Base-by-base conservation (phyloP, 345 rosid genomes). In the Geranium rotundifolium region DNA sequence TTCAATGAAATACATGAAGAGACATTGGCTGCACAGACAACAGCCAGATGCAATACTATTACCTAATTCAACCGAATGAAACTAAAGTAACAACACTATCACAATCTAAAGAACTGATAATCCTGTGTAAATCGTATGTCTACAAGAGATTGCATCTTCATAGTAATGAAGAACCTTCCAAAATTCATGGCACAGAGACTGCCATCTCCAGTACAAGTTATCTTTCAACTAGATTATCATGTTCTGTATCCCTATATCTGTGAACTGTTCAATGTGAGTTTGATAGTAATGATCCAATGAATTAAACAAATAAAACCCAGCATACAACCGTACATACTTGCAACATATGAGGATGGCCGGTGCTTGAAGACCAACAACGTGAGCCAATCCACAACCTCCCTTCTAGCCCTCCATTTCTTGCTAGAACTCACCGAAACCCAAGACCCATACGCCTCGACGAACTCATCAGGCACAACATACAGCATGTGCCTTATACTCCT, bases 401-500 rank as follows among this genome's bases (percentile, higher is more conserved):
- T 62, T 56, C 82, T 73, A n/a, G 82, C 72, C 64, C 79, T 72
- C 87, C 84, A 80, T 67, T 77, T 80, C 4, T 29, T 41, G 41
- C 59, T 34, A 3, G 68, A 39, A 31, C 73, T 62, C 64, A 77
- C 65, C 56, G 31, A 41, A 15, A 52, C 34, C 34, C 59, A 59
- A 56, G 79, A 23, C 5, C 79, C 81, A 27, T 63, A 77, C 18
- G 39, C 37, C 67, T 58, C 58, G 49, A 73, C 20, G 20, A 82
- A 75, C 66, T 75, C 79, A 29, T 68, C 72, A 0, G 81, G 56
- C 20, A 69, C 76, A 0, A 75, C 77, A 68, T 79, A 82, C 56
- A 71, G 59, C 87, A 79, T 82, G 69, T 82, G 84, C 76, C 87
- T 73, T 49, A 80, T 65, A 63, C 84, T 79, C 75, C 82, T 75